These are phyloP conservation scores for Coniochaeta ligniaria DNA, from an alignment of 2,329 filamentous ascomycete genomes.

Conservation along the genomic window DNA sequence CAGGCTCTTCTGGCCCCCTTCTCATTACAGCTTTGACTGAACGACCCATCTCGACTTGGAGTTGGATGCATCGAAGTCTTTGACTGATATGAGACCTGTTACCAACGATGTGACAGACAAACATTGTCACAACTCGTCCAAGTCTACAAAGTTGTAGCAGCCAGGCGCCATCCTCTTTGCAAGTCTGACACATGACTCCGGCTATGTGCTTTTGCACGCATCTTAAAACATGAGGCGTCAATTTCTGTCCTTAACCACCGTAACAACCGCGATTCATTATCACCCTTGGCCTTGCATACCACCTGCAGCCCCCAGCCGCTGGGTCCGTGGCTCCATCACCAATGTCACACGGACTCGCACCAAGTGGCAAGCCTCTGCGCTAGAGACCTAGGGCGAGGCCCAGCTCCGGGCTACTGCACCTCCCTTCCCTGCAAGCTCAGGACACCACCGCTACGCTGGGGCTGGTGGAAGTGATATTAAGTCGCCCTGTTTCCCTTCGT, in stretches of 20 bases:
- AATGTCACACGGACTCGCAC: neutral
- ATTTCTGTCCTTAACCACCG: neutral
- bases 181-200: neutral
- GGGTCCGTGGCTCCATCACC: neutral
- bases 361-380: neutral
- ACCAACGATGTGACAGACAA: neutral
- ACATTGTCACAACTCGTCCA: neutral
- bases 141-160: neutral
- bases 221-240: neutral
- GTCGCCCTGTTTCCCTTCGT: neutral
- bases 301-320: conserved; percentile 1
- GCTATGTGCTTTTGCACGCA: neutral
- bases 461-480: neutral
- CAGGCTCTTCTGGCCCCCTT: neutral
- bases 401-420: neutral
- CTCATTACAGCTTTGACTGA: neutral
- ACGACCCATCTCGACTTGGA: neutral
- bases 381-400: neutral
- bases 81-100: neutral
- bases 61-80: neutral
- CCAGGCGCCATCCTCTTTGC: neutral
- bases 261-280: neutral
- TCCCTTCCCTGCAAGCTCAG: conserved; percentile 1
- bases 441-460: neutral
- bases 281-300: neutral